Conservation (phyloP, 2,329 filamentous ascomycete genomes). For the Penicillium sp. region DNA sequence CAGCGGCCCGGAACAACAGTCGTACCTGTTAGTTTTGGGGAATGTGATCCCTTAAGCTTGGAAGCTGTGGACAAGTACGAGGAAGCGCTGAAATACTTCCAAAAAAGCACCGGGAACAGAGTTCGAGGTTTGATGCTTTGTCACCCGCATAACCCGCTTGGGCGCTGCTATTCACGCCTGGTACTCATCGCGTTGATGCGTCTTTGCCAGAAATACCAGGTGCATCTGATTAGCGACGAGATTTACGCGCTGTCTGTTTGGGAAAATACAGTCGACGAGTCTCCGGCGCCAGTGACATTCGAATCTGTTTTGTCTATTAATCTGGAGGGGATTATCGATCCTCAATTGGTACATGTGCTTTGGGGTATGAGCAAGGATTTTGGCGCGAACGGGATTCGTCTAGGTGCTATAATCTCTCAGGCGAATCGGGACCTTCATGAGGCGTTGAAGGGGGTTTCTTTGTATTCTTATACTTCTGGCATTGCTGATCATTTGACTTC, state of each 20-base stretch:
- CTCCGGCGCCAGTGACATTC: slow-evolving; percentile 37
- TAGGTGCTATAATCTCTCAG: slow-evolving; percentile 51
- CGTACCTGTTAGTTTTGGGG: slow-evolving; percentile 47
- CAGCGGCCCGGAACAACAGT: slow-evolving; percentile 45
- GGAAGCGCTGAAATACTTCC: slow-evolving; percentile 37
- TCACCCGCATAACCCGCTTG: slow-evolving; percentile 55
- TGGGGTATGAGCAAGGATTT: slow-evolving; percentile 55
- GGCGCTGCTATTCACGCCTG: slow-evolving; percentile 47
- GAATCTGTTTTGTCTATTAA: slow-evolving; percentile 50
- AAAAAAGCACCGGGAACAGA: slow-evolving; percentile 37
- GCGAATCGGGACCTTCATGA: not conserved
- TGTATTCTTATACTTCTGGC: slow-evolving; percentile 40
- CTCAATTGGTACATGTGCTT: slow-evolving; percentile 53
- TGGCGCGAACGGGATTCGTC: slow-evolving; percentile 56
- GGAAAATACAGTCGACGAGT: slow-evolving; percentile 37
- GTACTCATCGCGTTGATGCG: slow-evolving; percentile 46
- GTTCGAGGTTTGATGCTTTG: slow-evolving; percentile 51
- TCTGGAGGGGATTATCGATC: slow-evolving; percentile 47
- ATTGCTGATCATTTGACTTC: slow-evolving; percentile 40
- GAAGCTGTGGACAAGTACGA: slow-evolving; percentile 49
- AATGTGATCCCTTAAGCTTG: slow-evolving; percentile 45
- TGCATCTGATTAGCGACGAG: slow-evolving; percentile 60
- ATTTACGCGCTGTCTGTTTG: slow-evolving; percentile 59
- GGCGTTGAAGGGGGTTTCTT: not conserved
- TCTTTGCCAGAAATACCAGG: slow-evolving; percentile 50